Evolutionary conservation across 208 protist species (phyloP), one percentile per base, ranked within the genome.

Genomic region (Leishmania mexicana): DNA sequence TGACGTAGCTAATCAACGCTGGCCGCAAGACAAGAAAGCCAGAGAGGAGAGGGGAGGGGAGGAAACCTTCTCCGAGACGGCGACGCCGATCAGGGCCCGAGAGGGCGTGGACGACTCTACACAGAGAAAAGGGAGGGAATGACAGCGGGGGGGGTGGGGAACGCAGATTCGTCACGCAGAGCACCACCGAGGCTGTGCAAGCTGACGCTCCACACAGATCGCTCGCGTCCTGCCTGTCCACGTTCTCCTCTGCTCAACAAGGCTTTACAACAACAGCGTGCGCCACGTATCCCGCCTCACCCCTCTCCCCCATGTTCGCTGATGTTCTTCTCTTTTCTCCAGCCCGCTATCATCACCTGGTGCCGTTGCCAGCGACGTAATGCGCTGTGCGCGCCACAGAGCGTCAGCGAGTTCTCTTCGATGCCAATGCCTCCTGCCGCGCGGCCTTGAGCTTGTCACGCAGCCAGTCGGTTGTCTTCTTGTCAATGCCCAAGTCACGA

Each of bases 401-500:
- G 35, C 73, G 7, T 77, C 76, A 71, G 47, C 72, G 67, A 40
- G 15, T 15, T 57, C 40, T 54, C 24, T 47, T n/a, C 42, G 64
- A 65, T n/a, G 78, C 78, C 67, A 81, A 45, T 53, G 78, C 73
- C 78, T 88, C 62, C 72, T 84, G 77, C 35, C 83, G 70, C 68
- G 85, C 83, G 10, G 85, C 83, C 71, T 84, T 81, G 49, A 87
- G 79, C 65, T 87, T 85, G 47, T 88, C 86, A 11, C 78, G 74
- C 40, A 97, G 89, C n/a, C 77, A 93, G 53, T 93, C 85, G 42
- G 90, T 76, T 3, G 93, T 86, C 38, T 87, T 79, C 70, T 85
- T 81, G 35, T 89, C 89, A 47, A 96, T 81, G 58, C 88, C 83
- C 75, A 96, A 87, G 71, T 97, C 92, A 19, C 88, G 89, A 75